Conservation (phyloP, 352 stramenopile species). For the Pythium plurisporium region DNA sequence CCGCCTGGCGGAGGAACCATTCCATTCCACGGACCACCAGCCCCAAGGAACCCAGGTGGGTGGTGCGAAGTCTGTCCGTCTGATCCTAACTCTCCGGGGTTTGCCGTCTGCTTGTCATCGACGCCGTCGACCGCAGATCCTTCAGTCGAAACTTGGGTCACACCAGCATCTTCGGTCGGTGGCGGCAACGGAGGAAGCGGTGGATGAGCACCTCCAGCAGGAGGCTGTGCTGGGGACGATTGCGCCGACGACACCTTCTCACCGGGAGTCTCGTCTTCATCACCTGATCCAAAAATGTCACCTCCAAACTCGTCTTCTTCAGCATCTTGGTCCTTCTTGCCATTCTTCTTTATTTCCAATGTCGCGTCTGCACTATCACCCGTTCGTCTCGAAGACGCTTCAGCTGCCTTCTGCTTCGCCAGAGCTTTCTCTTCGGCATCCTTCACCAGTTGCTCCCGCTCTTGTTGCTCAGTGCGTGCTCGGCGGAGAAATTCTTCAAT, state of each 20-base stretch:
- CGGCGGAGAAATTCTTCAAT: slow-evolving; percentile 81
- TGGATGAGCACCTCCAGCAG: neutral
- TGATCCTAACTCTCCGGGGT: neutral
- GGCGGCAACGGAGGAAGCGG: slow-evolving; percentile 42
- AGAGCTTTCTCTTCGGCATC: slow-evolving; percentile 79
- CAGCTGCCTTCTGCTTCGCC: slow-evolving; percentile 72
- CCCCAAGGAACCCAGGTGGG: slow-evolving; percentile 11
- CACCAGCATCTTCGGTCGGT: slow-evolving; percentile 1
- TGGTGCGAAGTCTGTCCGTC: slow-evolving; percentile 2
- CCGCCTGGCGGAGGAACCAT: slow-evolving; percentile 36
- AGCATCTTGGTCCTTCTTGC: slow-evolving; percentile 69
- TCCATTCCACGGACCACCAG: slow-evolving; percentile 23
- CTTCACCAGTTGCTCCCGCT: slow-evolving; percentile 80
- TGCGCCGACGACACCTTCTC: slow-evolving; percentile 22
- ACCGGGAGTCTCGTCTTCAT: slow-evolving; percentile 44
- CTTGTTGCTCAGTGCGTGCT: slow-evolving; percentile 74
- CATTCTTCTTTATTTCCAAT: slow-evolving; percentile 76
- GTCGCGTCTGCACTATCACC: slow-evolving; percentile 78
- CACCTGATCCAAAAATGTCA: slow-evolving; percentile 73
- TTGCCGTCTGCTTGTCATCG: neutral
- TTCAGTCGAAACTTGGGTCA: slow-evolving; percentile 8
- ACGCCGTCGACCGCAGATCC: slow-evolving; percentile 1
- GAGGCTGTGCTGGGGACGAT: slow-evolving; percentile 11
- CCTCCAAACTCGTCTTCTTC: slow-evolving; percentile 82
- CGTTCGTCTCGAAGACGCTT: slow-evolving; percentile 43